These are phyloP conservation scores for Aspergillus hiratsukae DNA, from an alignment of 2,329 filamentous ascomycete species.

Conservation along the genomic window DNA sequence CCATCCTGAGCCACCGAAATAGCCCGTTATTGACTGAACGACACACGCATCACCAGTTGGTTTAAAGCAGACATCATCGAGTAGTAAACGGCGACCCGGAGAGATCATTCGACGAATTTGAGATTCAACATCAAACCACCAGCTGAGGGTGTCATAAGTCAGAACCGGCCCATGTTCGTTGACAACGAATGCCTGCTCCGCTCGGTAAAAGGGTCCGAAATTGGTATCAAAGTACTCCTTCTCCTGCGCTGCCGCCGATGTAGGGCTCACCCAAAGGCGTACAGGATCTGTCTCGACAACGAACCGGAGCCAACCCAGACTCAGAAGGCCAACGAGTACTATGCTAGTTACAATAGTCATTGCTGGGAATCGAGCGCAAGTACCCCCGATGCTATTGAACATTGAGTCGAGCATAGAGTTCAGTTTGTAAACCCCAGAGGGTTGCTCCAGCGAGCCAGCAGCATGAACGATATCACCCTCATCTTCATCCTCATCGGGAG, in stretches of 20 bases:
- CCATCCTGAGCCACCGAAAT: slow-evolving; percentile 67
- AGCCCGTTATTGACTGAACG: slow-evolving; percentile 85
- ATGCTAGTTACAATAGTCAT: slow-evolving; percentile 75
- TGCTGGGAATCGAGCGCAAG: slow-evolving; percentile 76
- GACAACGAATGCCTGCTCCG: slow-evolving; percentile 88
- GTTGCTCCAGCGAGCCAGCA: slow-evolving; percentile 71
- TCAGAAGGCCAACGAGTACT: slow-evolving; percentile 71
- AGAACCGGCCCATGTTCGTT: slow-evolving; percentile 83
- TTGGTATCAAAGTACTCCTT: slow-evolving; percentile 90
- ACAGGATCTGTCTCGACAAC: slow-evolving; percentile 88
- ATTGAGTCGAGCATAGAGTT: slow-evolving; percentile 77
- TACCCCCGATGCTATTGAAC: slow-evolving; percentile 75
- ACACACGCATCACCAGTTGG: slow-evolving; percentile 86
- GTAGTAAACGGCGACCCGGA: slow-evolving; percentile 59
- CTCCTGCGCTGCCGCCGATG: slow-evolving; percentile 82
- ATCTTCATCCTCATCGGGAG: slow-evolving; percentile 86
- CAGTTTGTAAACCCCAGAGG: slow-evolving; percentile 72
- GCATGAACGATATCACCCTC: slow-evolving; percentile 80
- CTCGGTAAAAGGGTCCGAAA: slow-evolving; percentile 93
- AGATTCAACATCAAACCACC: slow-evolving; percentile 91
- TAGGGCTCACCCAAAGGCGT: slow-evolving; percentile 92
- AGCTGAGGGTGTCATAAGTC: slow-evolving; percentile 79
- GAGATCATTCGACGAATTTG: slow-evolving; percentile 71
- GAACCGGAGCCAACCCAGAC: slow-evolving; percentile 83
- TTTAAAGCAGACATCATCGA: slow-evolving; percentile 90